Base-by-base conservation (phyloP, 2,329 filamentous ascomycete species). In the Claviceps arundinis region DNA sequence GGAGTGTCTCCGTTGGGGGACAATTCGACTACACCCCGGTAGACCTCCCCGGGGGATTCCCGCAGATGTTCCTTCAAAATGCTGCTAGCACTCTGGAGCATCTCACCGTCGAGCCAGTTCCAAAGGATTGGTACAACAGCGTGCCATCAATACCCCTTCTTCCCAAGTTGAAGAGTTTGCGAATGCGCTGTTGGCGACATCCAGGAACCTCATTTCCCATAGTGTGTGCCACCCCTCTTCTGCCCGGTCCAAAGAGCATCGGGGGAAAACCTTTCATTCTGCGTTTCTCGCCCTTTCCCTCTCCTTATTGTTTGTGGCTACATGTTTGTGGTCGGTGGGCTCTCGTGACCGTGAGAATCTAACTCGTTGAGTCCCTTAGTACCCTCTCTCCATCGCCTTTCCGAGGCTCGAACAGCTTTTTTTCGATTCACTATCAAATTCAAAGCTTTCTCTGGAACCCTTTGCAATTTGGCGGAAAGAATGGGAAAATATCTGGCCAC, bases 111-210 rank as follows among this genome's bases (percentile, higher is more conserved):
- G 2, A 22, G 59, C 44, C 48, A 61, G 47, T 24, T 24, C 24
- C 24, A 24, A 5, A 24, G 24, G 24, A 6, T 6, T 63, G 60
- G 59, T 51, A 52, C 22, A 47, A 16, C 7, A 43, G 45, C 19
- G 5, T 6, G 4, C 24, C 24, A 24, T 38, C 38, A 0, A 19
- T 62, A 19, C 58, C 60, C 2, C 16, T 50, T 3, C 57, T 68
- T 52, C 60, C 64, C 3, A 58, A 57, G 3, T 51, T 68, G 26
- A 62, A 60, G 53, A 56, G 59, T 42, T 50, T 68, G 17, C 58
- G 61, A 16, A 52, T 67, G 26, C 24, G 1, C 4, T 5, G 5
- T 24, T 6, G 60, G 59, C 19, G 19, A 22, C 19, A 50, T 54
- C 48, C 16, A 55, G 49, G 52, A 19, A 2, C n/a, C 34, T 9